These are phyloP conservation scores for Yamadazyma friedrichii DNA, from an alignment of 1,139 yeast genomes.

Conservation along the genomic window DNA sequence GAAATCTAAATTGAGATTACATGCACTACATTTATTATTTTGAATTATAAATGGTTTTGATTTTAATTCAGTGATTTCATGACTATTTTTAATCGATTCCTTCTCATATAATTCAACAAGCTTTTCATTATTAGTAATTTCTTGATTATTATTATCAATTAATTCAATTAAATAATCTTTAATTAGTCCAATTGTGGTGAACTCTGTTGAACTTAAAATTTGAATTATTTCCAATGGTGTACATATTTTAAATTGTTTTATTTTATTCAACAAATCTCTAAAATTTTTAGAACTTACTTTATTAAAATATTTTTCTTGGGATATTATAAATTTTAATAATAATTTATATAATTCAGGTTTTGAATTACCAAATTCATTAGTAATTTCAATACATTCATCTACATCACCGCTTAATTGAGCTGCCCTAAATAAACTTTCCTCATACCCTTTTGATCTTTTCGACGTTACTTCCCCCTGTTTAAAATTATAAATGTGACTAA, in stretches of 20 bases:
- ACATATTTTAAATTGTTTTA: conserved; percentile 54
- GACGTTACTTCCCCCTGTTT: conserved; percentile 44
- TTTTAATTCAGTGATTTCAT: conserved; percentile 51
- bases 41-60: conserved; percentile 63
- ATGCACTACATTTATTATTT: conserved; percentile 68
- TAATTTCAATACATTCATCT: conserved; percentile 52
- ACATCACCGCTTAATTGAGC: conserved; percentile 60
- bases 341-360: conserved; percentile 66
- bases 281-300: conserved; percentile 56
- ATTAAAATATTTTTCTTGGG: conserved; percentile 52
- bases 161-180: conserved; percentile 67
- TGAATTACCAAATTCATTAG: conserved; percentile 57
- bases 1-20: conserved; percentile 66
- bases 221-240: conserved; percentile 78
- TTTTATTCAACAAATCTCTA: conserved; percentile 47
- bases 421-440: conserved; percentile 65
- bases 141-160: conserved; percentile 60
- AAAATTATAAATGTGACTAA: conserved; percentile 65
- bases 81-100: conserved; percentile 60
- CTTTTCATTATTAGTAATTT: conserved; percentile 65
- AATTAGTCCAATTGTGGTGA: conserved; percentile 71
- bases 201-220: conserved; percentile 51
- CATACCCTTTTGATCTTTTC: conserved; percentile 45
- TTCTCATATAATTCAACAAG: conserved; percentile 65
- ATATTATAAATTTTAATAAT: conserved; percentile 65